These are phyloP conservation scores for Mytilinidion resinicola DNA, from an alignment of 495 filamentous ascomycete species.

Conservation along the genomic window DNA sequence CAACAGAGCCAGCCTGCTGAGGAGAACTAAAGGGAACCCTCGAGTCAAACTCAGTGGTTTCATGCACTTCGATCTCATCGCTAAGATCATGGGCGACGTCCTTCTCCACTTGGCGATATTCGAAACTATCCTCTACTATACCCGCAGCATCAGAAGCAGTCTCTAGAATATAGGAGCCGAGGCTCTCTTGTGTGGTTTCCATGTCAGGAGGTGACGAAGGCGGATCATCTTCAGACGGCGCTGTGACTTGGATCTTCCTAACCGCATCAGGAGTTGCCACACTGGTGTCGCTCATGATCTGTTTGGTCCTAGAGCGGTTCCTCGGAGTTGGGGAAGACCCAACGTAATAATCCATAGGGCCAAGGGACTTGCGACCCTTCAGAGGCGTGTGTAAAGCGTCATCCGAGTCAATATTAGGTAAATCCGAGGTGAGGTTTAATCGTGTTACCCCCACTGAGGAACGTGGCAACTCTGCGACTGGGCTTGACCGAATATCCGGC, in stretches of 20 bases:
- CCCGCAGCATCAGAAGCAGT: not conserved
- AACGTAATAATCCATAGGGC: conserved; percentile 52
- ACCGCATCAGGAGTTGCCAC: conserved; percentile 14
- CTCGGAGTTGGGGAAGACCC: conserved; percentile 76
- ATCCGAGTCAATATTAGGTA: conserved; percentile 14
- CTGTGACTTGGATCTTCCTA: conserved; percentile 2
- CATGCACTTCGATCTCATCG: not conserved
- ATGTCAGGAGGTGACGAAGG: conserved; percentile 21
- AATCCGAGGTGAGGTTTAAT: conserved; percentile 11
- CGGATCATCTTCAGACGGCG: conserved; percentile 4
- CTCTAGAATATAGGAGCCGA: not conserved
- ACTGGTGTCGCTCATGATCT: conserved; percentile 10
- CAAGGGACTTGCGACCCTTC: conserved; percentile 5
- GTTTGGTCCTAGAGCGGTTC: conserved; percentile 18
- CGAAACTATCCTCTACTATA: conserved; percentile 15
- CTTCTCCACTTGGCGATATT: conserved; percentile 7
- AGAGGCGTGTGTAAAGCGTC: conserved; percentile 34
- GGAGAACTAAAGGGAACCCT: no score
- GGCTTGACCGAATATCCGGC: conserved; percentile 59
- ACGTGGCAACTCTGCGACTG: conserved; percentile 36
- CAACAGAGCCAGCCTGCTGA: no score
- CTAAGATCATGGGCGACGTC: not conserved
- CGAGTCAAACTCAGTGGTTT: no score
- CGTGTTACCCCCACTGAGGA: conserved; percentile 22
- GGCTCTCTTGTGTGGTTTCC: not conserved